Conservation (phyloP, 1,284 basidiomycete genomes). For the Dichomitus squalens region DNA sequence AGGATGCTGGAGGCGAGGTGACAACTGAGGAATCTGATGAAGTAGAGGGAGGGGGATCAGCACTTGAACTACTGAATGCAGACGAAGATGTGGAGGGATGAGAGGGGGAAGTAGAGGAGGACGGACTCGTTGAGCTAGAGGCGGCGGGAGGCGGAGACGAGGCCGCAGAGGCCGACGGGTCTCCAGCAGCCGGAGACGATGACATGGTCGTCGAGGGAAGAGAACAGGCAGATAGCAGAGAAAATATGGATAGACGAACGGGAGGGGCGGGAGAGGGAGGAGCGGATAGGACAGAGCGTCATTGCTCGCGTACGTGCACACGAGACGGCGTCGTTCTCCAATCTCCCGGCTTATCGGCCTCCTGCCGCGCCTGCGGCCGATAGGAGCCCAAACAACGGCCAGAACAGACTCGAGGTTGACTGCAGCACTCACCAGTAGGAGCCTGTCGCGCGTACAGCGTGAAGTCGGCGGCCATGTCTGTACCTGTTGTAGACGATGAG, state of each 20-base stretch:
- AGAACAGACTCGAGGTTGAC: background rate
- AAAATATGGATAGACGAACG: background rate
- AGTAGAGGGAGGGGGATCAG: constrained; percentile 8
- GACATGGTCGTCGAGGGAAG: constrained; percentile 15
- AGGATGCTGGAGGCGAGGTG: background rate
- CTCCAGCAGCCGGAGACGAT: background rate
- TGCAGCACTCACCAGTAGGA: constrained; percentile 4
- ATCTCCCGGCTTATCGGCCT: constrained; percentile 6
- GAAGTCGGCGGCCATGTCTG: background rate
- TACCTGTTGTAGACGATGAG: background rate
- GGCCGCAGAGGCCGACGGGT: constrained; percentile 10
- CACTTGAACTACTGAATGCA: background rate
- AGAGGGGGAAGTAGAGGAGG: constrained; percentile 17
- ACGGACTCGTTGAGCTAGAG: constrained; percentile 16
- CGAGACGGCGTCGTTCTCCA: background rate
- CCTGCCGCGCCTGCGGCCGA: background rate
- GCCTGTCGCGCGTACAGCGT: background rate
- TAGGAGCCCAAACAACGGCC: background rate
- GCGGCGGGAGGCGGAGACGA: background rate
- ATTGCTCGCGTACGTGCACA: background rate
- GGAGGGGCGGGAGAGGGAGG: background rate
- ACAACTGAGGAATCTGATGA: constrained; percentile 2
- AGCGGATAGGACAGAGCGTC: constrained; percentile 6
- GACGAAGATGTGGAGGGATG: constrained; percentile 11
- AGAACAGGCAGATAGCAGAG: background rate